Percentiles rank a stretch among this genome's conserved stretches.
Evolutionary conservation across 2,329 filamentous ascomycete species (phyloP).

Genomic region (Colletotrichum gloeosporioides): DNA sequence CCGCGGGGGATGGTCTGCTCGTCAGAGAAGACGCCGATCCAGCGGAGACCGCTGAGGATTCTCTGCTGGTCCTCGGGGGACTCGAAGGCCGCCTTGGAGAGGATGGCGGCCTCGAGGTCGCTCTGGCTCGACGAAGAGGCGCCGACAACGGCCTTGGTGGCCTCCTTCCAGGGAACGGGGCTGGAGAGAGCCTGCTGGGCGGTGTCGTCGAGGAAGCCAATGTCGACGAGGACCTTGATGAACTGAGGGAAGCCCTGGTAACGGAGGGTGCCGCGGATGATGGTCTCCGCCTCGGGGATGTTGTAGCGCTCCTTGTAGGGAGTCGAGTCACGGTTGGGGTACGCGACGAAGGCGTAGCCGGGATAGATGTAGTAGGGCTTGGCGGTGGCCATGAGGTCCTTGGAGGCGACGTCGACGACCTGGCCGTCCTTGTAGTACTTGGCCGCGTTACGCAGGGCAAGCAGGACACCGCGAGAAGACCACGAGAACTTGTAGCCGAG

Average conservation of each 20-base stretch:
- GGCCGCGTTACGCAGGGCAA: constrained; percentile 86
- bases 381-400: constrained; percentile 83
- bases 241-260: constrained; percentile 93
- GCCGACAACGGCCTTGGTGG: constrained; percentile 77
- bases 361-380: constrained; percentile 93
- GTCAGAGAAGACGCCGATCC: constrained; percentile 74
- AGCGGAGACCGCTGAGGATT: constrained; percentile 74
- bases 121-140: constrained; percentile 68
- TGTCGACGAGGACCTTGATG: constrained; percentile 84
- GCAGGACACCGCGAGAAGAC: constrained; percentile 81
- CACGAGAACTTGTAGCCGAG: constrained; percentile 93
- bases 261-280: constrained; percentile 75
- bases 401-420: constrained; percentile 64
- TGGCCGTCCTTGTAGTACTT: constrained; percentile 83
- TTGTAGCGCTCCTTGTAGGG: constrained; percentile 86
- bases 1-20: constrained; percentile 73
- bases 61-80: constrained; percentile 71
- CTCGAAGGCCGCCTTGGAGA: constrained; percentile 76
- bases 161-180: constrained; percentile 82
- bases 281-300: constrained; percentile 89
- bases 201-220: constrained; percentile 84
- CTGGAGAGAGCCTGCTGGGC: constrained; percentile 68
- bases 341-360: constrained; percentile 87
- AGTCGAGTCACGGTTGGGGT: constrained; percentile 91
- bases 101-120: constrained; percentile 76